Evolutionary conservation across 225 moss, liverwort and hornwort species (phyloP).

Genomic region (Lunularia cruciata): DNA sequence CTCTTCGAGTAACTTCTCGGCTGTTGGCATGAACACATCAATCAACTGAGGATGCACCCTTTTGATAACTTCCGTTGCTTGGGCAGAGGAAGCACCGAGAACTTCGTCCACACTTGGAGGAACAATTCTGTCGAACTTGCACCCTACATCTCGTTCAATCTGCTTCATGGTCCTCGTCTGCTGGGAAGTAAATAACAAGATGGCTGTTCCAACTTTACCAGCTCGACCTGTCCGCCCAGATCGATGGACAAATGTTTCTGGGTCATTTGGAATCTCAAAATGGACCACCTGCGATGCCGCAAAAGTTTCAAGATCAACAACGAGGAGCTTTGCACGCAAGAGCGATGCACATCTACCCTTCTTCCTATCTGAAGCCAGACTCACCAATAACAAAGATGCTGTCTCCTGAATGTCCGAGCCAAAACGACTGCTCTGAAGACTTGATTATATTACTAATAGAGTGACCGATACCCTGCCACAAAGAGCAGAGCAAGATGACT

Average conservation of each 20-base stretch:
- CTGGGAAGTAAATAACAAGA: slow-evolving; percentile 69
- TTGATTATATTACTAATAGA: too few species aligned
- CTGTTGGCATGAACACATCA: slow-evolving; percentile 78
- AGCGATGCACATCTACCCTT: too few species aligned
- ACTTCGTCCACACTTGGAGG: slow-evolving; percentile 80
- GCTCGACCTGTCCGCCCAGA: slow-evolving; percentile 93
- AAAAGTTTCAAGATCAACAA: too few species aligned
- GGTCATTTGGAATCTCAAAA: slow-evolving; percentile 85
- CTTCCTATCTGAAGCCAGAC: too few species aligned
- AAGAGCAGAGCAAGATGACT: too few species aligned
- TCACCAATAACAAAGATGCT: too few species aligned
- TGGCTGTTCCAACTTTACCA: slow-evolving; percentile 86
- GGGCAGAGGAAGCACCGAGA: slow-evolving; percentile 69
- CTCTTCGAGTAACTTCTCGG: slow-evolving; percentile 65
- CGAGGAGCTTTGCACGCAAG: too few species aligned
- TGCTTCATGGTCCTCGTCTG: slow-evolving; percentile 76
- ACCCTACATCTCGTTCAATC: slow-evolving; percentile 89
- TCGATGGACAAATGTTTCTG: slow-evolving; percentile 97
- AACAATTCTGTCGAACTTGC: slow-evolving; percentile 69
- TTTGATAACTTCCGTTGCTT: slow-evolving; percentile 64
- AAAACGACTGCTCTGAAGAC: too few species aligned
- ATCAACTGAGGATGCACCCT: slow-evolving; percentile 71
- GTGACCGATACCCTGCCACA: too few species aligned
- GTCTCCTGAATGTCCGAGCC: too few species aligned
- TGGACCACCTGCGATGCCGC: slow-evolving; percentile 57